Conservation (phyloP, 495 filamentous ascomycete species). For the Mytilinidion resinicola region DNA sequence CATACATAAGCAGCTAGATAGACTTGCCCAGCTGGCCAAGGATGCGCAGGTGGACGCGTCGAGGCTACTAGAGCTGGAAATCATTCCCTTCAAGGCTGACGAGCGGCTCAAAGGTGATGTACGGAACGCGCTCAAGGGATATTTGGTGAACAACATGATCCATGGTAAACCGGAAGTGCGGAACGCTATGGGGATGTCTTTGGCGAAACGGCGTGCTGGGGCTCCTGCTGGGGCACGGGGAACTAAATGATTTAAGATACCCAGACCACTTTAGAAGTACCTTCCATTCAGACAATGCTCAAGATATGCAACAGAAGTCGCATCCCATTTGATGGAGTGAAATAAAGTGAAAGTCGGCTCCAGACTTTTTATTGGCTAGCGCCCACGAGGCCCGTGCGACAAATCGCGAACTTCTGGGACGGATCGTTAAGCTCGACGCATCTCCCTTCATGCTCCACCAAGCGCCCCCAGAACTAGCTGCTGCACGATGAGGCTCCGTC, state of each 20-base stretch:
- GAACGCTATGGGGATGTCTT: slow-evolving; percentile 33
- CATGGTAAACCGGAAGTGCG: slow-evolving; percentile 36
- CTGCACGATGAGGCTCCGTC: slow-evolving; percentile 65
- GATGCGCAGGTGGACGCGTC: slow-evolving; percentile 59
- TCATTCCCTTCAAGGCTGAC: slow-evolving; percentile 76
- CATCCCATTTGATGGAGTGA: too few species aligned
- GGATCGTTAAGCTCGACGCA: too few species aligned
- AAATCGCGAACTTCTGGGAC: too few species aligned
- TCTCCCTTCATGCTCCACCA: too few species aligned
- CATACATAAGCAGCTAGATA: slow-evolving; percentile 46
- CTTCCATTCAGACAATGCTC: not conserved
- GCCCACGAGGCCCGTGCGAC: too few species aligned
- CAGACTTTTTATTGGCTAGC: too few species aligned
- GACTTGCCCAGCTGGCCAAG: slow-evolving; percentile 49
- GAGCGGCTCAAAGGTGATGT: slow-evolving; percentile 46
- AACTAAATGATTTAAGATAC: slow-evolving; percentile 11
- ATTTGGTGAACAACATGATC: slow-evolving; percentile 41
- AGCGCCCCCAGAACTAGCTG: too few species aligned
- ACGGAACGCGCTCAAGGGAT: slow-evolving; percentile 32
- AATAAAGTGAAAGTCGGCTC: too few species aligned
- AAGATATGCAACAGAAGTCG: too few species aligned
- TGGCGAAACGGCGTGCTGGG: slow-evolving; percentile 29
- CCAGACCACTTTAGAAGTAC: not conserved
- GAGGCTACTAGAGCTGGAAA: slow-evolving; percentile 66
- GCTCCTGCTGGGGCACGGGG: slow-evolving; percentile 25